These are phyloP conservation scores for Cryptococcus sp. DNA, from an alignment of 1,284 basidiomycete species.

Conservation along the genomic window DNA sequence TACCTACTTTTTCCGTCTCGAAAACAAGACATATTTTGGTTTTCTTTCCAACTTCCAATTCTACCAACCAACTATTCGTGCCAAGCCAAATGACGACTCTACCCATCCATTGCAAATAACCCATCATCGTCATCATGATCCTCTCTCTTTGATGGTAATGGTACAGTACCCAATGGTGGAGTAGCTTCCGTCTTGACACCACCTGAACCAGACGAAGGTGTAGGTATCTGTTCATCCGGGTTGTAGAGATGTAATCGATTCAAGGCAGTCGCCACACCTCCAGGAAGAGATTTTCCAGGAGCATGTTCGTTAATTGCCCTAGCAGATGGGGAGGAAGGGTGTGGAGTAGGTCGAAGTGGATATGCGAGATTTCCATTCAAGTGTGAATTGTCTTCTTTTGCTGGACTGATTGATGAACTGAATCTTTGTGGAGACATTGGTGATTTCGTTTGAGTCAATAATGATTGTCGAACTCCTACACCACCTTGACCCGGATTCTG, in stretches of 20 bases:
- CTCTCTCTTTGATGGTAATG: conserved; percentile 14
- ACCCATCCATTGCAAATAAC: conserved; percentile 31
- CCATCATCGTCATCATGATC: conserved; percentile 44
- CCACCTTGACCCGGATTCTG: conserved; percentile 29
- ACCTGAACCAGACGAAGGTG: neutral
- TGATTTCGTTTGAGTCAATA: neutral
- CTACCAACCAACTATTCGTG: too few species aligned
- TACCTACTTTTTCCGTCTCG: neutral
- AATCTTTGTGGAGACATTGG: conserved; percentile 4
- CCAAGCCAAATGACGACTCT: conserved; percentile 7
- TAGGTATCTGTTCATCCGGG: neutral
- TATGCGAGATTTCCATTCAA: conserved; percentile 10
- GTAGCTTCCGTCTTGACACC: neutral
- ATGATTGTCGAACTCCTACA: conserved; percentile 21
- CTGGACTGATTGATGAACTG: conserved; percentile 4
- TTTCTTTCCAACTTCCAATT: too few species aligned
- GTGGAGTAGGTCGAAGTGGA: conserved; percentile 23
- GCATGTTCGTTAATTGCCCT: conserved; percentile 44
- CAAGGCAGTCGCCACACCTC: conserved; percentile 45
- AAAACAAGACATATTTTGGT: neutral
- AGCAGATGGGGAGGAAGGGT: conserved; percentile 35
- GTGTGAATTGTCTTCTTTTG: conserved; percentile 8
- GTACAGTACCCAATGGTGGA: neutral
- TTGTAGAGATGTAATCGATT: conserved; percentile 44
- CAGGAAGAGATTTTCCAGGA: conserved; percentile 45